These are phyloP conservation scores for Chlorella sp. DNA, from an alignment of 139 green algal genomes.

Conservation along the genomic window DNA sequence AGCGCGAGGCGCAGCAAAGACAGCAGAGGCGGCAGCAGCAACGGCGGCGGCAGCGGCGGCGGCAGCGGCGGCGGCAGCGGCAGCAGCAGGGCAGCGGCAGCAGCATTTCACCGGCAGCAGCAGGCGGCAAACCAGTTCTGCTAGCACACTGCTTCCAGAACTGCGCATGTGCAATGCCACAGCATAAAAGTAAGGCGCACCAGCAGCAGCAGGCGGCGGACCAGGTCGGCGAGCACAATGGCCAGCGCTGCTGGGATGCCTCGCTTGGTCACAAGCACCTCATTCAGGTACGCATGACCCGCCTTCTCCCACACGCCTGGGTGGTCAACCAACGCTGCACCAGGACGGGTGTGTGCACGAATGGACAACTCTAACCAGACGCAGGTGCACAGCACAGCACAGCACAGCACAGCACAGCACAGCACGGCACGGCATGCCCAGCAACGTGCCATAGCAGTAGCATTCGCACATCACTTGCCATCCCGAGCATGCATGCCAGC, in stretches of 20 bases:
- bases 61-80: neutral
- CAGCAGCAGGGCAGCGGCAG: neutral
- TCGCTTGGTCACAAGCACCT: constrained; percentile 58
- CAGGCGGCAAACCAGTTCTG: neutral
- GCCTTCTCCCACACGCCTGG: constrained; percentile 64
- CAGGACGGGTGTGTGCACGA: neutral
- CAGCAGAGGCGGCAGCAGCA: neutral
- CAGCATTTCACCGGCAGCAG: neutral
- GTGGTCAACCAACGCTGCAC: constrained; percentile 6
- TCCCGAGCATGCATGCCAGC: neutral
- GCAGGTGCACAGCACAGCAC: neutral
- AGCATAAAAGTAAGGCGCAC: too few relatives aligned
- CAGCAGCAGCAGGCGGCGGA: neutral
- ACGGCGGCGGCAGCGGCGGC: neutral
- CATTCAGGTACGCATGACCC: constrained; percentile 65
- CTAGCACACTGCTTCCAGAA: neutral
- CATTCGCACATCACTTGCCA: neutral
- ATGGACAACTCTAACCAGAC: neutral
- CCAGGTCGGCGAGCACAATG: neutral
- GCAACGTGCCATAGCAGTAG: neutral
- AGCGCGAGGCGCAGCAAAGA: neutral
- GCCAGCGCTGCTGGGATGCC: neutral
- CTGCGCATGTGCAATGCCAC: too few relatives aligned
- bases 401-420: too few relatives aligned
- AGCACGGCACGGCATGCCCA: neutral